Percentiles rank a stretch among this genome's conserved stretches.
Evolutionary conservation across 768 basidiomycete species (phyloP).

Genomic region (Dentipellis sp.): DNA sequence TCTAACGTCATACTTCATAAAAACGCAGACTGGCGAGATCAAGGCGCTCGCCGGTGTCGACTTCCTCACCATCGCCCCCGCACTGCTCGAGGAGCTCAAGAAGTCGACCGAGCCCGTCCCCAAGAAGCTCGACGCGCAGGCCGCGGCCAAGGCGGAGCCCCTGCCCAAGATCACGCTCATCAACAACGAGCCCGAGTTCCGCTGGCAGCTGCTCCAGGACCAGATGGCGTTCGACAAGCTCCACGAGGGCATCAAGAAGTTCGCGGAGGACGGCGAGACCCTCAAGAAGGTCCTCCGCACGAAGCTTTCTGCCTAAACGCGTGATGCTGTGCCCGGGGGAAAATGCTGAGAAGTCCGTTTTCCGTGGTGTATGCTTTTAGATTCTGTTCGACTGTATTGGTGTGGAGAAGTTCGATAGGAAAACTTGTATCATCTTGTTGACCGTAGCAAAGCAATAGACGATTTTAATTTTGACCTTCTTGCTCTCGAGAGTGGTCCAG

Average conservation of each 20-base stretch:
- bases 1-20: neutral
- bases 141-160: constrained; percentile 49
- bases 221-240: constrained; percentile 99
- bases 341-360: neutral
- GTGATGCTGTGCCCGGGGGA: neutral
- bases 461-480: no score
- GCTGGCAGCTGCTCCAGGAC: constrained; percentile 88
- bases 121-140: constrained; percentile 66
- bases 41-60: constrained; percentile 93
- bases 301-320: constrained; percentile 44
- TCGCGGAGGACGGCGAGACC: constrained; percentile 88
- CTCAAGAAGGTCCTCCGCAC: constrained; percentile 75
- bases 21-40: constrained; percentile 74
- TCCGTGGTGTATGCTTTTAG: neutral
- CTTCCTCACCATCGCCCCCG: constrained; percentile 92
- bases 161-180: constrained; percentile 78
- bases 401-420: no score
- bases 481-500: no score
- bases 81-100: constrained; percentile 89
- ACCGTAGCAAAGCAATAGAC: no score
- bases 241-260: constrained; percentile 97
- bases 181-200: constrained; percentile 94
- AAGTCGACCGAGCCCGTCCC: constrained; percentile 69
- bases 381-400: neutral
- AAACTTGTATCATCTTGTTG: no score